Percentiles rank a stretch among this genome's conserved stretches.
These are phyloP conservation scores for Xylariaceae sp. DNA, from an alignment of 2,329 filamentous ascomycete species.

Conservation along the genomic window DNA sequence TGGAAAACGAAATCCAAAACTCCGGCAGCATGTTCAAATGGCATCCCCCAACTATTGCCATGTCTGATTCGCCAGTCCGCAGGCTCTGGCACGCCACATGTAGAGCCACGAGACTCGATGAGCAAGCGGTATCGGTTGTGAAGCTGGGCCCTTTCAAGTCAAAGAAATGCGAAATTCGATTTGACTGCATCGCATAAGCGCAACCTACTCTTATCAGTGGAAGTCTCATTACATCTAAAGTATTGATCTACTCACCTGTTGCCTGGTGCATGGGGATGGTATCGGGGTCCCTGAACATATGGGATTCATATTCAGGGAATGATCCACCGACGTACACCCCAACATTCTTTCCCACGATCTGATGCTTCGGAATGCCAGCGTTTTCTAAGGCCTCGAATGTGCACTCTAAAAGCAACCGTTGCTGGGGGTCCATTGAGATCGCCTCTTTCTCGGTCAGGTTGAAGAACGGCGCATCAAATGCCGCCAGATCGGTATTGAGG, in stretches of 20 bases:
- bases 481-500: constrained; percentile 41
- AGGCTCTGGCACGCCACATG: constrained; percentile 48
- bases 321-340: constrained; percentile 47
- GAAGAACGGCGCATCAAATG: constrained; percentile 50
- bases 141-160: constrained; percentile 50
- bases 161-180: constrained; percentile 51
- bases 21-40: constrained; percentile 45
- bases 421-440: constrained; percentile 50
- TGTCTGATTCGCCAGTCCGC: constrained; percentile 40
- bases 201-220: constrained; percentile 34
- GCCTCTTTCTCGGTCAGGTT: constrained; percentile 46
- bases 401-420: constrained; percentile 48
- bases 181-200: constrained; percentile 49
- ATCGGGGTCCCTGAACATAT: constrained; percentile 41
- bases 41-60: constrained; percentile 44
- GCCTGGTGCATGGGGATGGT: constrained; percentile 48
- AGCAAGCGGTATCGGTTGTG: constrained; percentile 49
- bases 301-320: constrained; percentile 45
- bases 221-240: neutral
- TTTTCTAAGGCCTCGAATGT: constrained; percentile 51
- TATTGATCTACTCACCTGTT: constrained; percentile 36
- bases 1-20: constrained; percentile 43
- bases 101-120: constrained; percentile 45
- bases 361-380: constrained; percentile 45
- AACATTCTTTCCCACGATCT: constrained; percentile 43